These are phyloP conservation scores for Pilatotrama ljubarskyi DNA, from an alignment of 768 basidiomycete species.

Conservation along the genomic window DNA sequence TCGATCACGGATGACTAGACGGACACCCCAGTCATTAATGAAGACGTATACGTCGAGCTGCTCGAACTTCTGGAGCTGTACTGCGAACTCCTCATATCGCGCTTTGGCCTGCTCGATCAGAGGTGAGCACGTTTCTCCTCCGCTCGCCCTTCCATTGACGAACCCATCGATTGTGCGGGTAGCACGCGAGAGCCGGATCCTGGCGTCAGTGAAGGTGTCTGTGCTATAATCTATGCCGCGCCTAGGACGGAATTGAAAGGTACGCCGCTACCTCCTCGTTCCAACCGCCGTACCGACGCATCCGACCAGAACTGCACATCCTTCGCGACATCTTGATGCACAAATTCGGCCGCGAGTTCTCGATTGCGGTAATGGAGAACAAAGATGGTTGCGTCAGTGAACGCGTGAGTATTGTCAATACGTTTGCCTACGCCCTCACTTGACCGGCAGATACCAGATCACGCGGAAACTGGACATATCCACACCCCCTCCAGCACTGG, in stretches of 20 bases:
- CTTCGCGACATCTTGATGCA: slow-evolving; percentile 94
- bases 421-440: neutral
- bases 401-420: slow-evolving; percentile 53
- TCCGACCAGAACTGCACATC: slow-evolving; percentile 73
- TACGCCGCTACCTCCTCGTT: slow-evolving; percentile 26
- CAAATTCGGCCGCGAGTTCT: slow-evolving; percentile 92
- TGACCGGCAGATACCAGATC: slow-evolving; percentile 47
- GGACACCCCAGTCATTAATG: slow-evolving; percentile 66
- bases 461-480: slow-evolving; percentile 67
- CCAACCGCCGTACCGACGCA: neutral
- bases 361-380: slow-evolving; percentile 85
- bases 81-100: slow-evolving; percentile 88
- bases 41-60: slow-evolving; percentile 83
- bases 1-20: neutral
- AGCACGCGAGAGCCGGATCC: slow-evolving; percentile 86
- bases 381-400: slow-evolving; percentile 77
- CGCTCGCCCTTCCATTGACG: neutral
- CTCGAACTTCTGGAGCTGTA: slow-evolving; percentile 93
- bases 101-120: slow-evolving; percentile 90
- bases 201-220: slow-evolving; percentile 83
- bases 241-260: slow-evolving; percentile 91
- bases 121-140: slow-evolving; percentile 50
- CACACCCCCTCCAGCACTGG: slow-evolving; percentile 72
- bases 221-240: slow-evolving; percentile 86
- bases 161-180: neutral